phyloP scores from a whole-genome alignment of 345 rosid species.

The Corymbia maculata region DNA sequence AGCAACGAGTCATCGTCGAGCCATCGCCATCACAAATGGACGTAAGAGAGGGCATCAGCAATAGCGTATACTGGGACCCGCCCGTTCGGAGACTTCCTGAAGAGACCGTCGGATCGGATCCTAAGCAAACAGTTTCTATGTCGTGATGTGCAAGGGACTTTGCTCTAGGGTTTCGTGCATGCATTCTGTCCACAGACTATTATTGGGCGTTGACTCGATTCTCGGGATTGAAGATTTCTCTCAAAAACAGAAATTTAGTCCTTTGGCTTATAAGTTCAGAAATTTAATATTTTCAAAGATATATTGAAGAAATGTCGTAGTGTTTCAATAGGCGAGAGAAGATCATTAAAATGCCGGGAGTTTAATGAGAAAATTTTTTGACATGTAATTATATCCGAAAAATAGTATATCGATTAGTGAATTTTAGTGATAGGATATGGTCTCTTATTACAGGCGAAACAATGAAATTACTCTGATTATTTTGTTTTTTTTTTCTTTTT shows the following conservation, averaged over 20 bases:
- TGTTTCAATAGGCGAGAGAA: not conserved
- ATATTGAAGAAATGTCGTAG: not conserved
- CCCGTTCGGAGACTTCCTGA: not conserved
- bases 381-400: not conserved
- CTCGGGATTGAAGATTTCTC: not conserved
- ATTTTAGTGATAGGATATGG: not conserved
- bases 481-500: fast-evolving
- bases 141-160: not conserved
- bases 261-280: not conserved
- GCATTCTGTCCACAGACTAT: not conserved
- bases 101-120: not conserved
- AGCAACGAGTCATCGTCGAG: not conserved
- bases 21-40: not conserved
- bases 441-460: not conserved
- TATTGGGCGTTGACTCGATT: not conserved
- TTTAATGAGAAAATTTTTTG: not conserved
- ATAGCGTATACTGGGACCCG: not conserved
- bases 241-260: not conserved
- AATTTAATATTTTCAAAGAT: not conserved
- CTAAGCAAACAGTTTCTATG: not conserved
- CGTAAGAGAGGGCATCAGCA: not conserved
- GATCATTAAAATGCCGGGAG: not conserved
- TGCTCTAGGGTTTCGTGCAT: not conserved
- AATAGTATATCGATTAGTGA: not conserved
- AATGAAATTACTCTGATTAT: not conserved